Evolutionary conservation across 352 stramenopile species (phyloP).

Genomic region (Globisporangium perplexum): DNA sequence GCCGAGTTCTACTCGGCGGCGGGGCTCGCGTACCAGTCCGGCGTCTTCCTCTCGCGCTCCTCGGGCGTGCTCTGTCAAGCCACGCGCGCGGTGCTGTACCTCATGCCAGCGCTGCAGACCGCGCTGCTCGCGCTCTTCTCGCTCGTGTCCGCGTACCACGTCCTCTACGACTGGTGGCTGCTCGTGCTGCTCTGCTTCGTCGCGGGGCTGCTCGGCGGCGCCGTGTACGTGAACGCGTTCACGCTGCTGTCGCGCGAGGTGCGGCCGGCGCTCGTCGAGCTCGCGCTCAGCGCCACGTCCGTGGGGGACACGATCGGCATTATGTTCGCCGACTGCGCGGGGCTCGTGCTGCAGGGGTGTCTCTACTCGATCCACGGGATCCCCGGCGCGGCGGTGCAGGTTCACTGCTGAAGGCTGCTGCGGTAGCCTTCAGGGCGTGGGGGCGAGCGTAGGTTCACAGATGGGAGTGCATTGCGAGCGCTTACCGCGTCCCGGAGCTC

Average conservation of each 20-base stretch:
- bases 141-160: constrained; percentile 68
- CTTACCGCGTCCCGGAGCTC: constrained; percentile 26
- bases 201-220: constrained; percentile 85
- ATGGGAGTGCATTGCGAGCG: not conserved
- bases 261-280: constrained; percentile 60
- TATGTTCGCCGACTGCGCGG: constrained; percentile 83
- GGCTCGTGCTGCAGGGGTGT: constrained; percentile 89
- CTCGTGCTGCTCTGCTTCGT: constrained; percentile 79
- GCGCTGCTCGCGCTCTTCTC: constrained; percentile 87
- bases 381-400: constrained; percentile 48
- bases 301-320: constrained; percentile 88
- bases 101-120: constrained; percentile 86
- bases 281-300: constrained; percentile 86
- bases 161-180: constrained; percentile 85
- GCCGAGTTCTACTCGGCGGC: constrained; percentile 87
- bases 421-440: too few species aligned
- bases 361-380: constrained; percentile 85
- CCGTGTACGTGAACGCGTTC: constrained; percentile 91
- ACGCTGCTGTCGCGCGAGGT: constrained; percentile 86
- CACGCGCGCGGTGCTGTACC: constrained; percentile 70
- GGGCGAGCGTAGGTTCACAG: too few species aligned
- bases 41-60: constrained; percentile 91
- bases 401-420: constrained; percentile 57
- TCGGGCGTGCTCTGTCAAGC: constrained; percentile 82
- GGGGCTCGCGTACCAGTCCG: constrained; percentile 90